A percentile compares a stretch with the other conserved stretches of the same genome.
phyloP scores from a whole-genome alignment of 2,329 filamentous ascomycete genomes.

The Penicillium sumatraense region DNA sequence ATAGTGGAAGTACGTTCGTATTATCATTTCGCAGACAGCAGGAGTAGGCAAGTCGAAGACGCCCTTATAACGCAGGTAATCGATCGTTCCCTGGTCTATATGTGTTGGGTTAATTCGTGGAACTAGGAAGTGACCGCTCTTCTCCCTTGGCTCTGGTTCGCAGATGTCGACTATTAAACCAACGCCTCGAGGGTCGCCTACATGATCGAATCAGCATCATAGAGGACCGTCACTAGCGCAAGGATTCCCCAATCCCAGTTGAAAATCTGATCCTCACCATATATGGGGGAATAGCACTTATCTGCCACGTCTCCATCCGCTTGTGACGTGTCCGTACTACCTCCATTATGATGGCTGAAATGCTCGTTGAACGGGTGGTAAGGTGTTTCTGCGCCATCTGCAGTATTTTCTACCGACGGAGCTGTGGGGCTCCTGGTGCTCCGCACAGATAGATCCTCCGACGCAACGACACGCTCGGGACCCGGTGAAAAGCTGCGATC shows the following conservation, averaged over 20 bases:
- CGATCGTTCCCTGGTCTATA: neutral
- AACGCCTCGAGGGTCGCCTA: neutral
- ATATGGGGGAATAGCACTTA: neutral
- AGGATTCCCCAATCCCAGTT: neutral
- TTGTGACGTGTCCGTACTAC: neutral
- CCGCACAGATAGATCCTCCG: neutral
- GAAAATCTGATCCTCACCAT: neutral
- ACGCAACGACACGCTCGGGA: neutral
- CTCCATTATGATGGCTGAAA: neutral
- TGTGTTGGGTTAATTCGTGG: neutral
- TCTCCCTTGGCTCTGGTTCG: neutral
- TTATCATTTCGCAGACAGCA: conserved; percentile 4
- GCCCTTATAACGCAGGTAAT: conserved; percentile 6
- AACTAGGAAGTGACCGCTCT: neutral
- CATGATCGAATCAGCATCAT: neutral
- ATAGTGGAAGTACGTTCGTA: conserved; percentile 16
- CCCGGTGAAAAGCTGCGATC: neutral
- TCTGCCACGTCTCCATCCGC: neutral
- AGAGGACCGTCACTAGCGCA: neutral
- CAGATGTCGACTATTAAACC: neutral
- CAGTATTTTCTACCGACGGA: neutral
- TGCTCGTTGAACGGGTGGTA: neutral
- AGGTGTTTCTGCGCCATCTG: neutral
- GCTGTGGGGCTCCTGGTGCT: neutral
- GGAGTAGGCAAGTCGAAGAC: conserved; percentile 1